Percentiles rank a stretch among this genome's conserved stretches.
phyloP scores from a whole-genome alignment of 139 green algal genomes.

The Zygnema circumcarinatum region DNA sequence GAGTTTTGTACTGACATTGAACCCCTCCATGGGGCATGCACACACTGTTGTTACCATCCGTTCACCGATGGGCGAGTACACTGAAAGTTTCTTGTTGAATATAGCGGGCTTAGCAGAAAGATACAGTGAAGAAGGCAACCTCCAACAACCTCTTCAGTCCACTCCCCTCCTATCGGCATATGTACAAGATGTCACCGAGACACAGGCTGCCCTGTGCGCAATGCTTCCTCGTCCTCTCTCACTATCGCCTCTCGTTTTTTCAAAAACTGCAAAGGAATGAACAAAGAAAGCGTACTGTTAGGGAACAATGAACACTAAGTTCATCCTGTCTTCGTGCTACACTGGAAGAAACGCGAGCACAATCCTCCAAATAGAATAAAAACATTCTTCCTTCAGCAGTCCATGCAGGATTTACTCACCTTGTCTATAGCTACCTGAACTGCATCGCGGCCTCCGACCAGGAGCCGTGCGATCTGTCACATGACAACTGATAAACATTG shows the following conservation, averaged over 20 bases:
- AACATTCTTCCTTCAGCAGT: background rate
- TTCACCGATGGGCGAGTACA: background rate
- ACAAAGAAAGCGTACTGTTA: background rate
- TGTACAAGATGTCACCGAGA: too few species aligned
- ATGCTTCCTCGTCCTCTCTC: background rate
- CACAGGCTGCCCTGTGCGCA: background rate
- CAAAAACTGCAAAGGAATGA: background rate
- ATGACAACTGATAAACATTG: too few species aligned
- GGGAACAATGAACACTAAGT: background rate
- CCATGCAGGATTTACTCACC: background rate
- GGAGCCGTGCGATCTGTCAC: conserved; percentile 5
- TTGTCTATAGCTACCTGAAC: conserved; percentile 18
- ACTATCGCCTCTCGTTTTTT: background rate
- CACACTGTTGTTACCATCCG: background rate
- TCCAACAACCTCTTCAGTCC: background rate
- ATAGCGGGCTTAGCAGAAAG: background rate
- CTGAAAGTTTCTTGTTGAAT: background rate
- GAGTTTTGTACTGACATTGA: too few species aligned
- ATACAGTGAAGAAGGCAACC: too few species aligned
- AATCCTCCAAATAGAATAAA: background rate
- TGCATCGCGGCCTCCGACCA: conserved; percentile 4
- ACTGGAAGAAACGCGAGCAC: background rate
- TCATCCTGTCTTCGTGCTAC: background rate
- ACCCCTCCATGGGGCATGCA: background rate
- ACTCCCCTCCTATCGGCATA: background rate